phyloP scores from a whole-genome alignment of 1,139 yeast genomes.

The Pichia sp. region DNA sequence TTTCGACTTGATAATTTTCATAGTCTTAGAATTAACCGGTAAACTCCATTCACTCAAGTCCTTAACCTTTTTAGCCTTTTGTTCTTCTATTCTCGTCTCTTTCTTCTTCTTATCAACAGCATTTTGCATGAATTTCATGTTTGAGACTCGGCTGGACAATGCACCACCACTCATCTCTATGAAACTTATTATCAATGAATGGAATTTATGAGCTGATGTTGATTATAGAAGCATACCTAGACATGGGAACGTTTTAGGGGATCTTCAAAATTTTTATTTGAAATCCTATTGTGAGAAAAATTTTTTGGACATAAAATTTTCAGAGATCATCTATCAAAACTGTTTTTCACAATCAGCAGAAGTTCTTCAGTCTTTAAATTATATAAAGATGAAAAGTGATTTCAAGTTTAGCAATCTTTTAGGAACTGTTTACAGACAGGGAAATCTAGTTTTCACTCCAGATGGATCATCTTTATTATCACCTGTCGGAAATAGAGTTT shows the following conservation, averaged over 20 bases:
- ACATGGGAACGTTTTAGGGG: too few relatives aligned
- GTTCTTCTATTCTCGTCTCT: too few relatives aligned
- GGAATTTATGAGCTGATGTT: too few relatives aligned
- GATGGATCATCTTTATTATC: conserved; percentile 80
- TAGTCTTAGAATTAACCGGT: conserved; percentile 29
- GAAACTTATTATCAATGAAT: too few relatives aligned
- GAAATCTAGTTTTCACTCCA: conserved; percentile 77
- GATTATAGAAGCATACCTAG: too few relatives aligned
- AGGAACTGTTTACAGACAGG: conserved; percentile 92
- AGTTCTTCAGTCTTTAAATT: conserved; percentile 1
- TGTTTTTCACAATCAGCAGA: not conserved
- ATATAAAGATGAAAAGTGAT: conserved; percentile 42
- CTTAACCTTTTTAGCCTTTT: conserved; percentile 33
- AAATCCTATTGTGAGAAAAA: too few relatives aligned
- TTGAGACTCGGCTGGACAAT: conserved; percentile 54
- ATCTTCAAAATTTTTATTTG: too few relatives aligned
- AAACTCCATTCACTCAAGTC: conserved; percentile 61
- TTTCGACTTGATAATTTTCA: conserved; percentile 22
- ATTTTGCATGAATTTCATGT: conserved; percentile 60
- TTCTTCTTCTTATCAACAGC: conserved; percentile 35
- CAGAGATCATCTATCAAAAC: not conserved
- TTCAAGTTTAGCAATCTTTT: conserved; percentile 72
- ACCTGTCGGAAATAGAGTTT: conserved; percentile 92
- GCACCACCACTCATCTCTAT: conserved; percentile 12
- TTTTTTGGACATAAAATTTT: not conserved